Base-by-base conservation (phyloP, 257 asterid species). In the Lycium barbarum region DNA sequence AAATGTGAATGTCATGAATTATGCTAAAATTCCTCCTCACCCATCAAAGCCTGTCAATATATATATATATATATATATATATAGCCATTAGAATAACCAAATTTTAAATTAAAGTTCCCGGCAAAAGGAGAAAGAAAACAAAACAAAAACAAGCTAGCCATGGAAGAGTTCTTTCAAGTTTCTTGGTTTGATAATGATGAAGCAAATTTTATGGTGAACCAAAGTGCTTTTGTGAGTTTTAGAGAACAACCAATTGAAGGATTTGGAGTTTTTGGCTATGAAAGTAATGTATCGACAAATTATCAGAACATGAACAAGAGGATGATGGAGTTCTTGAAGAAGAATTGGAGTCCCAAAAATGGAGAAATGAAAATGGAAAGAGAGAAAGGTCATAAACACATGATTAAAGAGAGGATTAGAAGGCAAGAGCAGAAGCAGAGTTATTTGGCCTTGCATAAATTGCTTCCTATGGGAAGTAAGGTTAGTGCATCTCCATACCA, bases 381-480 rank as follows among this genome's bases (percentile, higher is more conserved):
- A 36, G 91, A 86, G 47, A 86, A 74, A 80, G 84, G 72, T 35
- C 81, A 68, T 62, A 91, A 70, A 87, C 93, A 88, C 79, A 85
- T 80, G 94, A 89, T 92, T 18, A 83, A 43, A 65, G 94, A 91
- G 87, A 88, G 94, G 83, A 81, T 88, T 88, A 86, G 95, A 51
- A 89, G 95, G 49, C 90, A 81, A 84, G 90, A 88, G 72, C 94
- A 88, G 84, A 90, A 82, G 81, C 88, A 88, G 7, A 68, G 80
- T 57, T 92, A 84, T 61, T 14, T 38, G 0, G 83, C 85, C 61
- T 86, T 92, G 90, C 93, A 87, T 54, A 83, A 85, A 10, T 26
- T 89, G 54, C 86, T 92, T 85, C 94, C 94, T 2, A 51, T 17
- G 43, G 93, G 91, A 54, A 92, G 94, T 22, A 92, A 91, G 95